Evolutionary conservation across 345 rosid species (phyloP).

Genomic region (Citrus australasica): DNA sequence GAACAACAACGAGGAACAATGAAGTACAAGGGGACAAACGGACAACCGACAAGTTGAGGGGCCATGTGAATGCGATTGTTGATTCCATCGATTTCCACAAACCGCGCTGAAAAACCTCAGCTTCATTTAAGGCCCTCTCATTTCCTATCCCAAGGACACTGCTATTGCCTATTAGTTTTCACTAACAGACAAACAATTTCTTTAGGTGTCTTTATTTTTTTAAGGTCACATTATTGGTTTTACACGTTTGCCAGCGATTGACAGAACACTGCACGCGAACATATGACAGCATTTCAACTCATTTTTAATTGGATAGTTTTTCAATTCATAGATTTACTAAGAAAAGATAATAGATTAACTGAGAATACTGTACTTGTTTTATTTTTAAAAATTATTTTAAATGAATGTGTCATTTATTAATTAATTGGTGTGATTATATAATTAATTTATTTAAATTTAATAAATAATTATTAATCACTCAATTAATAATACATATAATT

Average conservation of each 20-base stretch:
- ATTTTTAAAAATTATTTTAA: accelerated
- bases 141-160: not conserved
- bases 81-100: not conserved
- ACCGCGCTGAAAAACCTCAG: not conserved
- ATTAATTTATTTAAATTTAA: accelerated
- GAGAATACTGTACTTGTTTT: too few relatives aligned
- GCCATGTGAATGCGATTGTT: not conserved
- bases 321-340: too few relatives aligned
- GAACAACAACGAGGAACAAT: not conserved
- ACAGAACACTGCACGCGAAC: not conserved
- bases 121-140: not conserved
- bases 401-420: too few relatives aligned
- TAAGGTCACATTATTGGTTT: not conserved
- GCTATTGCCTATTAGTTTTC: not conserved
- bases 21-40: not conserved
- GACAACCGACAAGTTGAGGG: not conserved
- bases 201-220: not conserved
- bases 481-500: too few relatives aligned
- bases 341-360: too few relatives aligned
- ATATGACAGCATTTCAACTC: not conserved
- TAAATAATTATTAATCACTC: too few relatives aligned
- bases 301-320: too few relatives aligned
- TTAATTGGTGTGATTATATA: too few relatives aligned
- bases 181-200: not conserved
- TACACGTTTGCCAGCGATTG: not conserved